Conservation (phyloP, 805 yeast genomes). For the Ogataea methylovora region DNA sequence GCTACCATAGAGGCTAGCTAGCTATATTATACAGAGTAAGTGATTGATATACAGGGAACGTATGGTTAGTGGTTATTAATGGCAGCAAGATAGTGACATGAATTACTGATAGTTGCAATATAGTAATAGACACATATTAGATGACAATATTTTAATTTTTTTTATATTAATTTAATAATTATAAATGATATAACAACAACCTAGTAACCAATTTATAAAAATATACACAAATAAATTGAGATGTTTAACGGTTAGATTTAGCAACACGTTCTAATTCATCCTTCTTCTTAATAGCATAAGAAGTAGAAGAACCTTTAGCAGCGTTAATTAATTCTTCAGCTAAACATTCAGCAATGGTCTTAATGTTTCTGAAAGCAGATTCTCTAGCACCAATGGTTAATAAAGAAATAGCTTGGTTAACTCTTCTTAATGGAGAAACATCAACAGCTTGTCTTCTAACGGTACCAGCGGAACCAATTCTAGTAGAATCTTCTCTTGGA, state of each 20-base stretch:
- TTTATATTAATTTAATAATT: no score
- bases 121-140: no score
- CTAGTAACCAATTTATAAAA: no score
- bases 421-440: constrained; percentile 99
- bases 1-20: no score
- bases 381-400: constrained; percentile 99
- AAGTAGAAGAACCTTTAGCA: constrained; percentile 99
- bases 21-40: no score
- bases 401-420: constrained; percentile 97
- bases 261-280: constrained; percentile 99
- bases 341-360: constrained; percentile 99
- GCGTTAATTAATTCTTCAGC: constrained; percentile 99
- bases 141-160: no score
- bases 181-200: no score
- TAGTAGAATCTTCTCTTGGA: constrained; percentile 99
- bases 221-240: background rate
- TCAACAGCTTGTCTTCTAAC: constrained; percentile 99
- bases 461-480: constrained; percentile 99
- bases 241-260: constrained; percentile 99
- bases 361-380: constrained; percentile 99
- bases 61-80: no score
- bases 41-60: no score
- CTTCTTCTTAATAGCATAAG: constrained; percentile 99
- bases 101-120: no score
- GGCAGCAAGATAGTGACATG: no score